Conservation (phyloP, 495 filamentous ascomycete genomes). For the Aspergillus baeticus region DNA sequence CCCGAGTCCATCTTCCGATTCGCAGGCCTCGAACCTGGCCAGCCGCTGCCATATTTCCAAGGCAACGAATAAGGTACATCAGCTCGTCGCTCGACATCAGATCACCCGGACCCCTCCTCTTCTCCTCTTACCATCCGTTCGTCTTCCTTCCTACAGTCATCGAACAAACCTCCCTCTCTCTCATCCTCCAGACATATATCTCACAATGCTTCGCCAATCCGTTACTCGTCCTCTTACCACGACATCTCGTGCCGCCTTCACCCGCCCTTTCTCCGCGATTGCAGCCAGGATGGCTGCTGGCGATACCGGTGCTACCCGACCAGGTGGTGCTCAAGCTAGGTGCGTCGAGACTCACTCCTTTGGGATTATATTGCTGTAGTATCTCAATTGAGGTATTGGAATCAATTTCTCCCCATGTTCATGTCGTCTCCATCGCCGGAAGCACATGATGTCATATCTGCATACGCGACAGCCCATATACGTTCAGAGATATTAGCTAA, state of each 20-base stretch:
- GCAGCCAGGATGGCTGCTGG: slow-evolving; percentile 62
- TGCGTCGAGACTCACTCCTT: slow-evolving; percentile 16
- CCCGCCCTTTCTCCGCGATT: slow-evolving; percentile 63
- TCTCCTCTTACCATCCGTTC: not conserved
- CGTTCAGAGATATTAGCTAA: not conserved
- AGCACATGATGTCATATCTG: slow-evolving; percentile 20
- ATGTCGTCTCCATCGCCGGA: not conserved
- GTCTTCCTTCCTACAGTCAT: slow-evolving; percentile 32
- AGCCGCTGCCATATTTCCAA: slow-evolving; percentile 2
- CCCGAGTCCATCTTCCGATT: not conserved
- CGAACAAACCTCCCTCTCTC: slow-evolving; percentile 1
- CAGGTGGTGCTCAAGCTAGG: slow-evolving; percentile 35
- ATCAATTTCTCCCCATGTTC: not conserved
- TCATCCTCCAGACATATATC: slow-evolving; percentile 8
- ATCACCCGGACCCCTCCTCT: not conserved
- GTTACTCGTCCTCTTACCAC: slow-evolving; percentile 56
- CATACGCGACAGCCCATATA: slow-evolving; percentile 10
- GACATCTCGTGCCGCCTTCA: slow-evolving; percentile 47
- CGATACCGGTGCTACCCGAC: slow-evolving; percentile 64
- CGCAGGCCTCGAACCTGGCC: not conserved
- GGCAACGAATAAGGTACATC: slow-evolving; percentile 10
- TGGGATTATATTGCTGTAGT: not conserved
- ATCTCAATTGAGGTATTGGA: not conserved
- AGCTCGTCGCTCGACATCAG: not conserved
- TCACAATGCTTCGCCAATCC: slow-evolving; percentile 66